These are phyloP conservation scores for Plantago elongata DNA, from an alignment of 257 asterid species.

Conservation along the genomic window DNA sequence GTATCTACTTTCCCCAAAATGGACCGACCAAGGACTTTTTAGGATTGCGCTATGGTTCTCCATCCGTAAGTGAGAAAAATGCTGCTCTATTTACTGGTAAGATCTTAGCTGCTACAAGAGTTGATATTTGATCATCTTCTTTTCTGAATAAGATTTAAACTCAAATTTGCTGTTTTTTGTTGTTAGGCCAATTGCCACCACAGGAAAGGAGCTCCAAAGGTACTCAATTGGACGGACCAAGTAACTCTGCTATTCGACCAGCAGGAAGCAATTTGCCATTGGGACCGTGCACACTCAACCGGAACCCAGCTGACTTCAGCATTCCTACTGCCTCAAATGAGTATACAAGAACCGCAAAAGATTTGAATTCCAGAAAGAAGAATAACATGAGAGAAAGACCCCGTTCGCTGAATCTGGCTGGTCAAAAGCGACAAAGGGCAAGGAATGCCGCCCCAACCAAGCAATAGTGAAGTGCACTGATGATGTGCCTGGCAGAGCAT, in stretches of 20 bases:
- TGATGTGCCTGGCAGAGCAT: background rate
- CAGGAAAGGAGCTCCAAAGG: constrained; percentile 23
- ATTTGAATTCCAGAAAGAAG: constrained; percentile 31
- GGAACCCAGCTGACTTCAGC: constrained; percentile 73
- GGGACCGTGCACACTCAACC: constrained; percentile 41
- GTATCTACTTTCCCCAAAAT: constrained; percentile 30
- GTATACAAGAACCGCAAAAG: constrained; percentile 41
- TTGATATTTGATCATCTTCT: background rate
- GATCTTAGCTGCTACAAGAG: constrained; percentile 10
- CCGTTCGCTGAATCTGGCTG: constrained; percentile 20
- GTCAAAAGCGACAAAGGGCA: constrained; percentile 28
- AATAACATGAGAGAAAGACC: constrained; percentile 11
- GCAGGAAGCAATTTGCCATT: constrained; percentile 11
- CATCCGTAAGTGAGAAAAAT: constrained; percentile 29
- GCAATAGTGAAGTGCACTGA: constrained; percentile 24
- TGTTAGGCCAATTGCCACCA: constrained; percentile 26
- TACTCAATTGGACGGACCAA: constrained; percentile 18
- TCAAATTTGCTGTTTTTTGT: constrained; percentile 4
- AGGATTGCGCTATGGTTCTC: constrained; percentile 22
- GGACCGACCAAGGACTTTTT: constrained; percentile 28
- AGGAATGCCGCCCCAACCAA: constrained; percentile 24
- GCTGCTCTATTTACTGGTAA: constrained; percentile 29
- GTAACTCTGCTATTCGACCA: constrained; percentile 6
- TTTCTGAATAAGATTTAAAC: constrained; percentile 1
- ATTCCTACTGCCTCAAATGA: constrained; percentile 41